Conservation (phyloP, 768 basidiomycete genomes). For the Multifurca ochricompacta region DNA sequence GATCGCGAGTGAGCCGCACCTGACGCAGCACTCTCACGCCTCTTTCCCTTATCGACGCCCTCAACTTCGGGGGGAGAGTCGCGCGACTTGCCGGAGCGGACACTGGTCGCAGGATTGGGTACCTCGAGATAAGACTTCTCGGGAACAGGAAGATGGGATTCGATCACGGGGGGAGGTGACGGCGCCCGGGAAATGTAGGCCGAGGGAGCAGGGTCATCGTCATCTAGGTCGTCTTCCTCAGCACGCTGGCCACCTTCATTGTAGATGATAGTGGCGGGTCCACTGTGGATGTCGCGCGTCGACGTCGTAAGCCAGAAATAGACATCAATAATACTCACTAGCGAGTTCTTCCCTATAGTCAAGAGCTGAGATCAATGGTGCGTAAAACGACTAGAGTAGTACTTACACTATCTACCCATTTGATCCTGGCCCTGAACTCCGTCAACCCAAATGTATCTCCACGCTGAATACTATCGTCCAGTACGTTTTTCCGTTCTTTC, state of each 20-base stretch:
- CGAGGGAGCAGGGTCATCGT: constrained; percentile 34
- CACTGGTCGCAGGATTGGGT: constrained; percentile 15
- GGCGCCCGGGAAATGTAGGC: constrained; percentile 47
- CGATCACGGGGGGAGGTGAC: constrained; percentile 32
- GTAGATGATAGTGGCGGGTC: constrained; percentile 74
- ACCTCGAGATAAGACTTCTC: constrained; percentile 25
- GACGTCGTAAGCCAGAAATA: neutral
- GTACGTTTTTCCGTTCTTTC: constrained; percentile 59
- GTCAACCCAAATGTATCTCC: constrained; percentile 76
- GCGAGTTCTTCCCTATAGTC: constrained; percentile 51
- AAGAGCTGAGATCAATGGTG: constrained; percentile 3
- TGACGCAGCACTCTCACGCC: constrained; percentile 21
- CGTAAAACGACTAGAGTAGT: neutral
- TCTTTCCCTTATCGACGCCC: constrained; percentile 24
- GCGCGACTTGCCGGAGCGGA: constrained; percentile 18
- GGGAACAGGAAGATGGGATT: constrained; percentile 24
- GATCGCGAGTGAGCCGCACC: constrained; percentile 3
- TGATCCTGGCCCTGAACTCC: constrained; percentile 75
- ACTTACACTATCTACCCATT: constrained; percentile 74
- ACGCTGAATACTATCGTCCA: constrained; percentile 83
- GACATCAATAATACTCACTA: constrained; percentile 42
- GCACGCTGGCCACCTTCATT: constrained; percentile 70
- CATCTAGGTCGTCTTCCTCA: constrained; percentile 65
- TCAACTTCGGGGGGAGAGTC: constrained; percentile 21
- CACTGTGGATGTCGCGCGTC: constrained; percentile 35